phyloP scores from a whole-genome alignment of 2,329 filamentous ascomycete species.

The Trichophyton mentagrophytes region DNA sequence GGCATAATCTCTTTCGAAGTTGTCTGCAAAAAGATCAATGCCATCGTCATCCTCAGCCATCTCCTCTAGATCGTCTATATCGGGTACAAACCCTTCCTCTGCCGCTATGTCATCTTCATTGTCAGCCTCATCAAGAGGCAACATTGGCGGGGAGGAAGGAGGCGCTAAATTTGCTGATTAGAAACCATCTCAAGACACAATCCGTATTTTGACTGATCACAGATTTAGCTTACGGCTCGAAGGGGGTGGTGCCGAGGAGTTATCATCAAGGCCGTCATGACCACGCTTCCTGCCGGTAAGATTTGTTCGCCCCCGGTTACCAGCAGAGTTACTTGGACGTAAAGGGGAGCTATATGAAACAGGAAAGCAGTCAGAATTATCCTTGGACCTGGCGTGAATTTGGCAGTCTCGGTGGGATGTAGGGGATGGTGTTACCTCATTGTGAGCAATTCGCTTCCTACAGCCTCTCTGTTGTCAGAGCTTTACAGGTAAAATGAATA shows the following conservation, averaged over 20 bases:
- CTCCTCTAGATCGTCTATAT: slow-evolving; percentile 56
- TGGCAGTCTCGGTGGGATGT: not conserved
- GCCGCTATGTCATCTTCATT: slow-evolving; percentile 34
- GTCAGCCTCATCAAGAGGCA: slow-evolving; percentile 38
- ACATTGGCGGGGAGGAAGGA: slow-evolving; percentile 50
- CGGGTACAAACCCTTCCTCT: slow-evolving; percentile 47
- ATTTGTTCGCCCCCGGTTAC: slow-evolving; percentile 56
- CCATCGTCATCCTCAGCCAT: slow-evolving; percentile 57
- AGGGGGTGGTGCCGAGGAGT: slow-evolving; percentile 47
- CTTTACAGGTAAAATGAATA: not conserved
- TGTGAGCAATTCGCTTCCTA: no score
- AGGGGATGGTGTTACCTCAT: slow-evolving; percentile 4
- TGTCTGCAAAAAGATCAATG: slow-evolving; percentile 56
- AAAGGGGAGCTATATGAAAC: slow-evolving; percentile 57
- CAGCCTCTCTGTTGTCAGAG: not conserved
- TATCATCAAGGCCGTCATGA: slow-evolving; percentile 49
- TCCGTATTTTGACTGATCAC: not conserved
- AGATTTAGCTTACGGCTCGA: slow-evolving; percentile 45
- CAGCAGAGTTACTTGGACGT: slow-evolving; percentile 65
- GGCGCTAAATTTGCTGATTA: slow-evolving; percentile 21
- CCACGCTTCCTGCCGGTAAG: slow-evolving; percentile 48
- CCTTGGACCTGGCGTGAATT: not conserved
- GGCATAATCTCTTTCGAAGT: slow-evolving; percentile 52
- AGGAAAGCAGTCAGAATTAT: not conserved
- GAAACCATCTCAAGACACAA: slow-evolving; percentile 10